phyloP scores from a whole-genome alignment of 2,329 filamentous ascomycete species.

The Scopulariopsis brevicaulis region DNA sequence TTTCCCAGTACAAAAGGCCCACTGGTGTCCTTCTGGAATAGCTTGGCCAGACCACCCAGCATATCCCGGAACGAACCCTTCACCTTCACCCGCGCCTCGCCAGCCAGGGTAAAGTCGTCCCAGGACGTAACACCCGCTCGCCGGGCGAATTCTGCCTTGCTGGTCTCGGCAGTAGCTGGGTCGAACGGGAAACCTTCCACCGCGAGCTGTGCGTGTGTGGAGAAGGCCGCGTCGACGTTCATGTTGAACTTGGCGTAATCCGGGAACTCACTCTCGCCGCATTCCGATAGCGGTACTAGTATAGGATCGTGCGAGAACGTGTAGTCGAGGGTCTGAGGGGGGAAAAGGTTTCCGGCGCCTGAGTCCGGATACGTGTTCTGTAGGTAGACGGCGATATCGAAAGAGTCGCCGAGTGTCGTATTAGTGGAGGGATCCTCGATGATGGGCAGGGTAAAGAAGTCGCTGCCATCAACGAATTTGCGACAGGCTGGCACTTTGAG shows the following conservation, averaged over 20 bases:
- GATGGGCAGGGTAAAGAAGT: slow-evolving; percentile 51
- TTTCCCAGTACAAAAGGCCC: slow-evolving; percentile 38
- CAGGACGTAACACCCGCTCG: slow-evolving; percentile 31
- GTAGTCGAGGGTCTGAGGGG: slow-evolving; percentile 27
- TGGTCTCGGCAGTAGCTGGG: slow-evolving; percentile 20
- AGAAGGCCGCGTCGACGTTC: slow-evolving; percentile 43
- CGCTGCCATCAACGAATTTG: slow-evolving; percentile 41
- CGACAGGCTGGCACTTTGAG: slow-evolving; percentile 37
- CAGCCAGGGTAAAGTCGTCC: slow-evolving; percentile 26
- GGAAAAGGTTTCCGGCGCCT: slow-evolving; percentile 36
- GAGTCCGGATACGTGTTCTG: slow-evolving; percentile 35
- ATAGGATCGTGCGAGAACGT: slow-evolving; percentile 13
- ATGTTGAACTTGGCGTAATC: slow-evolving; percentile 39
- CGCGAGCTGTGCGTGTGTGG: slow-evolving; percentile 27
- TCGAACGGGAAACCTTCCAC: slow-evolving; percentile 34
- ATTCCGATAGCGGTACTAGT: slow-evolving; percentile 25
- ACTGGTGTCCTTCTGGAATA: slow-evolving; percentile 22
- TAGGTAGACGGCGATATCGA: slow-evolving; percentile 53
- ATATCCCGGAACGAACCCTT: slow-evolving; percentile 24
- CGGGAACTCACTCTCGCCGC: slow-evolving; percentile 12
- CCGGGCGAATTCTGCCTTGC: slow-evolving; percentile 33
- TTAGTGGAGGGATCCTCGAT: slow-evolving; percentile 31
- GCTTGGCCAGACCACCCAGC: slow-evolving; percentile 7
- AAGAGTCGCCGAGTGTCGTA: slow-evolving; percentile 44
- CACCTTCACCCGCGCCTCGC: slow-evolving; percentile 25